These are phyloP conservation scores for Trypanosoma mega DNA, from an alignment of 208 protist species.

Conservation along the genomic window DNA sequence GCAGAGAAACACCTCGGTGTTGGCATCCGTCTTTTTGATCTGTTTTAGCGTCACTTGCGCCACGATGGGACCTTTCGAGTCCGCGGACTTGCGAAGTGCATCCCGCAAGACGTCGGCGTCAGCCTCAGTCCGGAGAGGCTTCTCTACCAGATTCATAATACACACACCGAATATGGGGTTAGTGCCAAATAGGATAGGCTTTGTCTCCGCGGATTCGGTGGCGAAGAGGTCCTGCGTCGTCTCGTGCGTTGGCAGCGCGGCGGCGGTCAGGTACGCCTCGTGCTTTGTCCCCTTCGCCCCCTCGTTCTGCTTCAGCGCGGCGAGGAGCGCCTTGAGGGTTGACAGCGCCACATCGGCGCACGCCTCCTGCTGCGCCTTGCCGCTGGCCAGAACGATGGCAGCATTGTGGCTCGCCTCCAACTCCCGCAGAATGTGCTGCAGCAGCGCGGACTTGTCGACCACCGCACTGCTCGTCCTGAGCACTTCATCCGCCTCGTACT, in stretches of 20 bases:
- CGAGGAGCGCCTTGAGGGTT: slow-evolving; percentile 29
- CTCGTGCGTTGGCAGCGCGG: slow-evolving; percentile 30
- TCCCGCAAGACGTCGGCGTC: slow-evolving; percentile 31
- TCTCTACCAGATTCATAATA: slow-evolving; percentile 39
- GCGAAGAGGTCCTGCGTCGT: slow-evolving; percentile 45
- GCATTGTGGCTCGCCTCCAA: slow-evolving; percentile 53
- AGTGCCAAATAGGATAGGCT: slow-evolving; percentile 41
- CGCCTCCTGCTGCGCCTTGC: slow-evolving; percentile 24
- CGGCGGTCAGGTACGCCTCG: slow-evolving; percentile 31
- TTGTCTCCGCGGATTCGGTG: slow-evolving; percentile 12
- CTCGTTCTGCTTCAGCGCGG: slow-evolving; percentile 27
- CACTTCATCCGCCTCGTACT: slow-evolving; percentile 32
- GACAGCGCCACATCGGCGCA: slow-evolving; percentile 20
- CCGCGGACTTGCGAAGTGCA: slow-evolving; percentile 25
- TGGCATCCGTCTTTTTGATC: slow-evolving; percentile 25
- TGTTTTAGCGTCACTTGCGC: slow-evolving; percentile 42
- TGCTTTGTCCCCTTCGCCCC: slow-evolving; percentile 32
- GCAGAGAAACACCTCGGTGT: slow-evolving; percentile 40
- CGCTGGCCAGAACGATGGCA: slow-evolving; percentile 45
- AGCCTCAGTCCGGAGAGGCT: slow-evolving; percentile 18
- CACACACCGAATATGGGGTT: slow-evolving; percentile 63
- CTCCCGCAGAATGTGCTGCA: slow-evolving; percentile 44
- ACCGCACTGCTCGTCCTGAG: slow-evolving; percentile 1
- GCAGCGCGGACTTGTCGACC: slow-evolving; percentile 26
- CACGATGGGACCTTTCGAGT: slow-evolving; percentile 33